Percentiles rank a stretch among this genome's conserved stretches.
phyloP scores from a whole-genome alignment of 2,329 filamentous ascomycete species.

The Pyrenophora tritici-repentis region DNA sequence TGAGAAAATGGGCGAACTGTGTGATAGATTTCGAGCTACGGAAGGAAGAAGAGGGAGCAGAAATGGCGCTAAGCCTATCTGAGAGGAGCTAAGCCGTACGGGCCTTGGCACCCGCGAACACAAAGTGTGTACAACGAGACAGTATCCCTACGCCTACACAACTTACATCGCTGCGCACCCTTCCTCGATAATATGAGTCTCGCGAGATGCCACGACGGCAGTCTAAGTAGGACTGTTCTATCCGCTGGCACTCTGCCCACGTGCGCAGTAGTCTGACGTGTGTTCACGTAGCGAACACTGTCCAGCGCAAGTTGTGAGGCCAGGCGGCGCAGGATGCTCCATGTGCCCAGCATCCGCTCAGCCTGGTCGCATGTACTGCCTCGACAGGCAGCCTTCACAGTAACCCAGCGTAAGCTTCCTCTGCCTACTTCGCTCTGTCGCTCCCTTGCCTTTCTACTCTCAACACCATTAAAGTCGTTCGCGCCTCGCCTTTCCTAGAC shows the following conservation, averaged over 20 bases:
- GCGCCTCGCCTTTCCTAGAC: background rate
- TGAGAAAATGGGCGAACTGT: too few relatives aligned
- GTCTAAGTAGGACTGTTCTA: background rate
- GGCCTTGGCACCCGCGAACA: too few relatives aligned
- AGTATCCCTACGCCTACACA: background rate
- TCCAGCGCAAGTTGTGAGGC: conserved; percentile 1
- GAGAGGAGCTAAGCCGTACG: too few relatives aligned
- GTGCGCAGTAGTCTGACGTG: background rate
- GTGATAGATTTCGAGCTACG: too few relatives aligned
- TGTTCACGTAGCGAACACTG: background rate
- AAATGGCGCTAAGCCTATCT: too few relatives aligned
- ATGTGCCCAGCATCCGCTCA: conserved; percentile 5
- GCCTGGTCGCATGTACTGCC: conserved; percentile 6
- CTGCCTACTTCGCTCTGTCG: conserved; percentile 1
- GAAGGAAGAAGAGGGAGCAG: too few relatives aligned
- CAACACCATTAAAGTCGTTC: background rate
- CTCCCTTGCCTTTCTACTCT: too few relatives aligned
- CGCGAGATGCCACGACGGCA: background rate
- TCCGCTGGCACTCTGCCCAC: background rate
- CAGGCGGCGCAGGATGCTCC: conserved; percentile 2
- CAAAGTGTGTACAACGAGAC: background rate
- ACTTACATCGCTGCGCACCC: background rate
- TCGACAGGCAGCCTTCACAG: conserved; percentile 12
- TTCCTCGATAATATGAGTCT: background rate
- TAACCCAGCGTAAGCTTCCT: conserved; percentile 4